A percentile compares a stretch with the other conserved stretches of the same genome.
Conservation (phyloP, 352 stramenopile species). For the Phytophthora meadii region DNA sequence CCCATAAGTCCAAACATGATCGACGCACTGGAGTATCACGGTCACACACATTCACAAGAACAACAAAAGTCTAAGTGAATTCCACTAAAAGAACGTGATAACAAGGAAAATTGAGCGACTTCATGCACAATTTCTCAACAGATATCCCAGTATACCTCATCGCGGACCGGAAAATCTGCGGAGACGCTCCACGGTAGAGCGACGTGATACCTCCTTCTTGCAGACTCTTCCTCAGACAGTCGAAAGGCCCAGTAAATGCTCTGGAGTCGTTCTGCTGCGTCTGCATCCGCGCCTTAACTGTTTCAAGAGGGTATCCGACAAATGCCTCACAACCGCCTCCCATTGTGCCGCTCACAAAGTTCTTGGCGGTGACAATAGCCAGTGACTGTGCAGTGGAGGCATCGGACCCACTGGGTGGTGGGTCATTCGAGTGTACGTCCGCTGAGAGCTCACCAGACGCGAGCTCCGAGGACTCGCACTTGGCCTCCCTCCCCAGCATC, state of each 20-base stretch:
- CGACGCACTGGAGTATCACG: constrained; percentile 46
- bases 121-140: constrained; percentile 13
- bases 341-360: constrained; percentile 68
- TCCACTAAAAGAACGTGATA: background rate
- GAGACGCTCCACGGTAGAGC: constrained; percentile 72
- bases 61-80: constrained; percentile 9
- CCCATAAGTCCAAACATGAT: constrained; percentile 79
- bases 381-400: constrained; percentile 41
- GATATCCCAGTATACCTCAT: constrained; percentile 51
- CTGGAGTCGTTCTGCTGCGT: constrained; percentile 48
- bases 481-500: constrained; percentile 16
- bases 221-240: constrained; percentile 68
- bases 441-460: constrained; percentile 28
- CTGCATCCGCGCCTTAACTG: constrained; percentile 74
- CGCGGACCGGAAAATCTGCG: constrained; percentile 72
- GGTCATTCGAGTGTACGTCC: constrained; percentile 13
- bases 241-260: constrained; percentile 51
- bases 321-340: constrained; percentile 65
- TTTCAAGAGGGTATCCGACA: constrained; percentile 74
- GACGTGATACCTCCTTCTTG: constrained; percentile 58
- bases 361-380: constrained; percentile 60
- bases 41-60: constrained; percentile 9
- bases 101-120: constrained; percentile 7
- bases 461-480: constrained; percentile 35
- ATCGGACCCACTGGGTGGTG: background rate